These are phyloP conservation scores for Petunia secreta DNA, from an alignment of 257 asterid species.

Conservation along the genomic window DNA sequence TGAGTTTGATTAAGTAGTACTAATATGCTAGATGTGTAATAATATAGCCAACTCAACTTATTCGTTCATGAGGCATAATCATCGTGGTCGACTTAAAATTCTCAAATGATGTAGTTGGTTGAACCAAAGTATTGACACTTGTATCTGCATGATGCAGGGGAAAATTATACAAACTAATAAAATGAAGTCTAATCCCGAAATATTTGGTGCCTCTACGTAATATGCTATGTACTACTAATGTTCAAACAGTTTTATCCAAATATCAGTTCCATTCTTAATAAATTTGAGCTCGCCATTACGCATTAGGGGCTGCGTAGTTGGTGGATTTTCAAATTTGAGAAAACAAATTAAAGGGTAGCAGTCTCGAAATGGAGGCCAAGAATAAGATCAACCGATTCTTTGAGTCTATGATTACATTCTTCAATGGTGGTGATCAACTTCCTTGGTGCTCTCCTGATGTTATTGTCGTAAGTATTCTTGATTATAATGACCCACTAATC, in stretches of 20 bases:
- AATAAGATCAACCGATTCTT: slow-evolving; percentile 55
- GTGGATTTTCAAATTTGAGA: background rate
- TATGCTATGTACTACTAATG: background rate
- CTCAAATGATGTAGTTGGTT: background rate
- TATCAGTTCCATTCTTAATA: background rate
- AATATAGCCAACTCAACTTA: no score
- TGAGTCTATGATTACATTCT: slow-evolving; percentile 61
- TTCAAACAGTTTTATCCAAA: background rate
- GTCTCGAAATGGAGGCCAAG: slow-evolving; percentile 49
- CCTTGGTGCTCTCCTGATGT: slow-evolving; percentile 69
- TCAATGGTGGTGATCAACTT: slow-evolving; percentile 68
- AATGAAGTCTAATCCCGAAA: background rate
- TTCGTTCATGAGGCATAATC: no score
- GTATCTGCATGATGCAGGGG: background rate
- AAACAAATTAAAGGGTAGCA: background rate
- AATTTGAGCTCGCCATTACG: background rate
- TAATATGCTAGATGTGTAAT: no score
- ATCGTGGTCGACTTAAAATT: background rate
- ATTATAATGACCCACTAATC: background rate
- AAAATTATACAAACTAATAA: background rate
- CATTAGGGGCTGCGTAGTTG: background rate
- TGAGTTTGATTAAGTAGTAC: no score
- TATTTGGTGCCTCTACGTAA: background rate
- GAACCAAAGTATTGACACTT: background rate
- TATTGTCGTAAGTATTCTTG: slow-evolving; percentile 43